Conservation (phyloP, 2,329 filamentous ascomycete genomes). For the Zelopaecilomyces penicillatus region DNA sequence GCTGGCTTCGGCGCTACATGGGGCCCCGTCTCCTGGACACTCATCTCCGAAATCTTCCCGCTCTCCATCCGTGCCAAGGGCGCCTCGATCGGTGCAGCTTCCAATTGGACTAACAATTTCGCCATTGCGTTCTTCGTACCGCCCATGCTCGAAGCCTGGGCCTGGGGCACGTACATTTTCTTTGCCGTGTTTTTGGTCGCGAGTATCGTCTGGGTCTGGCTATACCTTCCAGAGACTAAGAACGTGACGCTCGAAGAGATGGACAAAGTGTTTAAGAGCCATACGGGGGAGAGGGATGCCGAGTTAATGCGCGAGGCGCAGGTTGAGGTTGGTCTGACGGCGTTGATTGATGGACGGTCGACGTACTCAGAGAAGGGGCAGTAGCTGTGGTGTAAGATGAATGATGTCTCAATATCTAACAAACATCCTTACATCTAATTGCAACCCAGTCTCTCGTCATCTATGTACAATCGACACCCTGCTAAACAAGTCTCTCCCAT, state of each 20-base stretch:
- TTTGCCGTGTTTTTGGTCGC: conserved; percentile 42
- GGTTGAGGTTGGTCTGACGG: conserved; percentile 15
- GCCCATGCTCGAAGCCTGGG: conserved; percentile 27
- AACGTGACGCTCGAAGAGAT: conserved; percentile 45
- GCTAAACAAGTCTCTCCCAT: no score
- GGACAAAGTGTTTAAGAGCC: conserved; percentile 41
- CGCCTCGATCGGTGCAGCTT: conserved; percentile 31
- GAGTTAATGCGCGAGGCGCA: conserved; percentile 16
- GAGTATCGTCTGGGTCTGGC: conserved; percentile 40
- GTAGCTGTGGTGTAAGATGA: no score
- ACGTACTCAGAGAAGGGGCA: background rate
- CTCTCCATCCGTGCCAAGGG: conserved; percentile 36
- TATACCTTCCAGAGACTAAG: conserved; percentile 47
- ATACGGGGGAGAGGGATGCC: conserved; percentile 21
- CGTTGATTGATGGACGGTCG: conserved; percentile 3
- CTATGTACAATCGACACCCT: no score
- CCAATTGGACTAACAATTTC: conserved; percentile 8
- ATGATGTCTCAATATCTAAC: no score
- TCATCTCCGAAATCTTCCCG: conserved; percentile 39
- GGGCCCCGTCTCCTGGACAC: conserved; percentile 40
- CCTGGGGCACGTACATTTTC: conserved; percentile 48
- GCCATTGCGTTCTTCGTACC: conserved; percentile 25
- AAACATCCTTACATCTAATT: no score
- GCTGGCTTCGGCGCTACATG: conserved; percentile 36
- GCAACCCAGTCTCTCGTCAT: no score